Percentiles rank a stretch among this genome's conserved stretches.
phyloP scores from a whole-genome alignment of 768 basidiomycete genomes.

The Astraeus odoratus region DNA sequence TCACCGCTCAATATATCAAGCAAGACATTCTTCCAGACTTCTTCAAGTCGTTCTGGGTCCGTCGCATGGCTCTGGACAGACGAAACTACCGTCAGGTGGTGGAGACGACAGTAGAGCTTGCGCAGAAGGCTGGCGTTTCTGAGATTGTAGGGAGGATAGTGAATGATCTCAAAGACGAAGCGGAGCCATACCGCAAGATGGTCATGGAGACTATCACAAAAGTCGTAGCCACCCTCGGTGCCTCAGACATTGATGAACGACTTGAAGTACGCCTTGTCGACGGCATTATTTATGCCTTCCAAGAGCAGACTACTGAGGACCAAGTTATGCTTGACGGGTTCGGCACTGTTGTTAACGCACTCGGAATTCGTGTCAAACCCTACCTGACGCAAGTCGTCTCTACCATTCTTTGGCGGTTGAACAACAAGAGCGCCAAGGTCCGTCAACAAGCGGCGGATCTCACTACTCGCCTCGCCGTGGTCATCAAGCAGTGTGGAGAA shows the following conservation, averaged over 20 bases:
- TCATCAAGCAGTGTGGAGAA: conserved; percentile 98
- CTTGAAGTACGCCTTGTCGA: conserved; percentile 92
- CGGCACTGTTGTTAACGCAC: conserved; percentile 93
- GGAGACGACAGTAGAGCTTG: conserved; percentile 97
- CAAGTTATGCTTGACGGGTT: conserved; percentile 99
- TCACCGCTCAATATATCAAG: conserved; percentile 92
- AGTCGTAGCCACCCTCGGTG: conserved; percentile 86
- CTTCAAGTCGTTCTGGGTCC: conserved; percentile 99
- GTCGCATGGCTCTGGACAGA: conserved; percentile 94
- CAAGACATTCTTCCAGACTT: conserved; percentile 98
- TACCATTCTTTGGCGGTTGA: conserved; percentile 96
- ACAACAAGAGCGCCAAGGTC: conserved; percentile 99
- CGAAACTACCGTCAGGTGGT: conserved; percentile 97
- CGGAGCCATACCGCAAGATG: conserved; percentile 94
- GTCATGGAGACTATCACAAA: conserved; percentile 99
- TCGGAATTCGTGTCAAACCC: conserved; percentile 94
- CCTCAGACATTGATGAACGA: conserved; percentile 96
- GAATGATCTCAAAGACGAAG: conserved; percentile 49
- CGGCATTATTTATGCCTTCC: conserved; percentile 99
- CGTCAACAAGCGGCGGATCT: conserved; percentile 99
- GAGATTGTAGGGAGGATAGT: conserved; percentile 88
- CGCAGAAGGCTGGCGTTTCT: conserved; percentile 93
- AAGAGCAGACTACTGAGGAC: conserved; percentile 98
- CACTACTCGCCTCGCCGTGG: conserved; percentile 89
- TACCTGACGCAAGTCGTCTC: conserved; percentile 99